These are phyloP conservation scores for Spizellomyces sp. DNA, from an alignment of 192 early-diverging fungal genomes.

Conservation along the genomic window DNA sequence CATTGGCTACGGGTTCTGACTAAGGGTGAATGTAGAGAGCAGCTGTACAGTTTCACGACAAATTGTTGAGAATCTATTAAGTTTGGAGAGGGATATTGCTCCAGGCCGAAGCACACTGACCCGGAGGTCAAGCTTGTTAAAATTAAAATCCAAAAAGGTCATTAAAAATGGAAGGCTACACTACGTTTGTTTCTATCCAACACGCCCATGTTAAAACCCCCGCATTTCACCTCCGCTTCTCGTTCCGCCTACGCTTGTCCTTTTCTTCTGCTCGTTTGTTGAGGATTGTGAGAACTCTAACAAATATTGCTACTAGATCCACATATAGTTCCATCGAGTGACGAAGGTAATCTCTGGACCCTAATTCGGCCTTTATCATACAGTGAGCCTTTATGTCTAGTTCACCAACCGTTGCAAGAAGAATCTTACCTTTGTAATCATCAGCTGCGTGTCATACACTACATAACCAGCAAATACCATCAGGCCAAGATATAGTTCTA, in stretches of 20 bases:
- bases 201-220: too few species aligned
- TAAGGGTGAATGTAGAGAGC: too few species aligned
- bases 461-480: constrained; percentile 53
- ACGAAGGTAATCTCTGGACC: constrained; percentile 9
- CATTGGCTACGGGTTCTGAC: too few species aligned
- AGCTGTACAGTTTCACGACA: too few species aligned
- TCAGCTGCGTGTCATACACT: constrained; percentile 61
- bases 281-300: constrained; percentile 48
- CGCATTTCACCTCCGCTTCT: constrained; percentile 3
- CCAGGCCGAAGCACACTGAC: too few species aligned
- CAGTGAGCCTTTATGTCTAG: neutral
- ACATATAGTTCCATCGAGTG: constrained; percentile 37
- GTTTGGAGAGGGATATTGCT: too few species aligned
- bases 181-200: too few species aligned
- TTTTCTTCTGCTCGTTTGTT: constrained; percentile 35
- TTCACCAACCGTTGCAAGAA: neutral
- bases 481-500: constrained; percentile 55
- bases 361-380: constrained; percentile 12
- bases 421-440: constrained; percentile 40
- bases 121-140: neutral
- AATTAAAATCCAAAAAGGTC: neutral
- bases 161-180: neutral
- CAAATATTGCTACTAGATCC: constrained; percentile 55
- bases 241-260: constrained; percentile 16
- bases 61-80: too few species aligned